These are phyloP conservation scores for Cicer cuneatum DNA, from an alignment of 306 rosid genomes.

Conservation along the genomic window DNA sequence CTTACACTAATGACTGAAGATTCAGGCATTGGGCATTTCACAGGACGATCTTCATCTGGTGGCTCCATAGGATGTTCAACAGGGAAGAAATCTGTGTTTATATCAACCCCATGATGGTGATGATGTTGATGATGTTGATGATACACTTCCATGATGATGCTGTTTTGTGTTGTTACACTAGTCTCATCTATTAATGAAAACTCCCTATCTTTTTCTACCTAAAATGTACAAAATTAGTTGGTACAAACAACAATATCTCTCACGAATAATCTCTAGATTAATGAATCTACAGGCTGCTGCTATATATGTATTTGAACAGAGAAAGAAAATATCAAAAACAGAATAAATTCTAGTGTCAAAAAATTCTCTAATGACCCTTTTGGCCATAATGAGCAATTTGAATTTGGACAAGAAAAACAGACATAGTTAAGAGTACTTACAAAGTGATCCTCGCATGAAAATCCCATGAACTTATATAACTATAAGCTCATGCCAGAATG, in stretches of 20 bases:
- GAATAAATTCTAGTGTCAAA: not conserved
- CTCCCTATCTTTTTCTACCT: slow-evolving; percentile 59
- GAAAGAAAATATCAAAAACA: not conserved
- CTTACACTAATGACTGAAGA: slow-evolving; percentile 80
- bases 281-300: not conserved
- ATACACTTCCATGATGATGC: slow-evolving; percentile 55
- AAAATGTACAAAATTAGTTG: slow-evolving; percentile 29
- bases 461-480: slow-evolving; percentile 53
- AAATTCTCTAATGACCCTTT: slow-evolving; percentile 29
- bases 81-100: slow-evolving; percentile 79
- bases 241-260: slow-evolving; percentile 5
- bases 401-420: slow-evolving; percentile 25
- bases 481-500: slow-evolving; percentile 44
- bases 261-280: slow-evolving; percentile 6
- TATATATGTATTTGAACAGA: not conserved
- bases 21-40: slow-evolving; percentile 90
- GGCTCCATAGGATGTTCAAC: slow-evolving; percentile 93
- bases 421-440: slow-evolving; percentile 49
- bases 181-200: slow-evolving; percentile 53
- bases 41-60: slow-evolving; percentile 89
- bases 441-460: slow-evolving; percentile 60
- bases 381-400: slow-evolving; percentile 12
- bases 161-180: slow-evolving; percentile 34
- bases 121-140: slow-evolving; percentile 45
- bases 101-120: slow-evolving; percentile 51